Base-by-base conservation (phyloP, 306 rosid genomes). In the Pyrus betulifolia region DNA sequence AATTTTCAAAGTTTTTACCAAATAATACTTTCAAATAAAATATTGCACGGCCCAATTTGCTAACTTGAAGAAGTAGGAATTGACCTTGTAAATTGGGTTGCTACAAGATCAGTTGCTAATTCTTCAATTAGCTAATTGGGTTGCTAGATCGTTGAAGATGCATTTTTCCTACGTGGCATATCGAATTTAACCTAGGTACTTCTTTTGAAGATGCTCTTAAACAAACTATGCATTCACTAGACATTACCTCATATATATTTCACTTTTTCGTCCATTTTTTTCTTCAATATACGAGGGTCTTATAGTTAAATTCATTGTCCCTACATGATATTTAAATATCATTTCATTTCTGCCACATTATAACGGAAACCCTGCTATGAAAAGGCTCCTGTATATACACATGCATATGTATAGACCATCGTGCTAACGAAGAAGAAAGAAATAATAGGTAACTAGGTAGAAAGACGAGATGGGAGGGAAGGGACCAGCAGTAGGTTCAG, bases 401-500 rank as follows among this genome's bases (percentile, higher is more conserved):
- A 52, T 52, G 59, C 59, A 18, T 52, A 4, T 11, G 63, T 22
- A 23, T 59, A 23, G 64, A 22, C 30, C 25, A 3, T 11, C 28
- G 40, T 14, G 40, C 28, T 62, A 62, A 28, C 19, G 11, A 62
- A 28, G 5, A 72, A 55, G 31, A 55, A 33, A 28, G 38, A 61
- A 61, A 42, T 14, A 4, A 72, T 17, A 42, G 42, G 21, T 49
- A 51, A 21, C 55, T 17, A 51, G 55, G 22, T 22, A 59, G 46
- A 73, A 73, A 14, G 40, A 25, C 0, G 15, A 55, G 61, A 57
- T 52, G 57, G 67, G 68, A 42, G 61, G 58, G 51, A 65, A 81
- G 89, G 86, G 85, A 87, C 89, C 96, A 83, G 87, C 76, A 76
- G 86, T 81, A 72, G 74, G 74, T 86, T 75, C 84, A 83, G 82